Percentiles rank a stretch among this genome's conserved stretches.
Conservation (phyloP, 2,329 filamentous ascomycete species). For the Pseudocercospora fuligena region DNA sequence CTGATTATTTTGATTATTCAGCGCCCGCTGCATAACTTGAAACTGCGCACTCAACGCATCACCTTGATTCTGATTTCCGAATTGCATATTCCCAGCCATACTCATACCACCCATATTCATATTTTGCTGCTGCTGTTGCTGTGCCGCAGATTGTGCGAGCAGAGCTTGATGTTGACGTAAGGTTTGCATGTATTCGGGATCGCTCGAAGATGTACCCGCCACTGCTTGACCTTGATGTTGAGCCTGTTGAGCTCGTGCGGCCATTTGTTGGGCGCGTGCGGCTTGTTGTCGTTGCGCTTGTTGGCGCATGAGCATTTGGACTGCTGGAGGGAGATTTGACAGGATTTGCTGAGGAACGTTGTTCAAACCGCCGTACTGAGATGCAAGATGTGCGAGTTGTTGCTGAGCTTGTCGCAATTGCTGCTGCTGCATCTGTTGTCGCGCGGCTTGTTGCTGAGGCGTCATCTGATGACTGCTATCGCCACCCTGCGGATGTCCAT, state of each 20-base stretch:
- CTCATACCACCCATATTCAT: conserved; percentile 29
- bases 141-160: conserved; percentile 30
- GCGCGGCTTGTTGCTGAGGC: conserved; percentile 23
- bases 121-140: conserved; percentile 23
- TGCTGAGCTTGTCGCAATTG: conserved; percentile 30
- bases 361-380: conserved; percentile 28
- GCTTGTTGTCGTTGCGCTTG: conserved; percentile 32
- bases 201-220: conserved; percentile 24
- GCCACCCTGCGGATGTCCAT: conserved; percentile 32
- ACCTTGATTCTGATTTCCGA: conserved; percentile 26
- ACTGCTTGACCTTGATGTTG: conserved; percentile 29
- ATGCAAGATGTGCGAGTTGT: conserved; percentile 25
- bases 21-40: conserved; percentile 39
- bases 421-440: conserved; percentile 30
- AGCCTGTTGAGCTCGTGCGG: conserved; percentile 29
- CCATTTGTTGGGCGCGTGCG: conserved; percentile 30
- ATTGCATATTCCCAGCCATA: conserved; percentile 31
- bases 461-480: conserved; percentile 33
- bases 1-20: conserved; percentile 26
- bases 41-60: conserved; percentile 35
- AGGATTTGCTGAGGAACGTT: conserved; percentile 32
- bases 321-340: conserved; percentile 20
- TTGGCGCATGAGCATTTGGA: conserved; percentile 31
- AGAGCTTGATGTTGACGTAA: conserved; percentile 38
- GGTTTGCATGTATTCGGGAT: conserved; percentile 43